Base-by-base conservation (phyloP, 148 eudicot genomes). In the Chenopodium formosanum region DNA sequence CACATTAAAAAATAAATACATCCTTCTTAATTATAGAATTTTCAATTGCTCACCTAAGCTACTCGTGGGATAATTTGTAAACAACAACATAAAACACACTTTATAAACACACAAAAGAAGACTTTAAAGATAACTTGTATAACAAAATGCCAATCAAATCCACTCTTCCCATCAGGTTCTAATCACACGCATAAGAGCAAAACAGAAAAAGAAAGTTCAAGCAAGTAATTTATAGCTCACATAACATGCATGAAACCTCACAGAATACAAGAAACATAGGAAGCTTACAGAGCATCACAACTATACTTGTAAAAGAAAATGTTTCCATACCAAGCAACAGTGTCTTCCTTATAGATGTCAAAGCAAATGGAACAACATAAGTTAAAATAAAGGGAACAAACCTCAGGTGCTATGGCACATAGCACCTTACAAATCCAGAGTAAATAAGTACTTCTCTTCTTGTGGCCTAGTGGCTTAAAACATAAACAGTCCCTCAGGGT, bases 401-500 rank as follows among this genome's bases (percentile, higher is more conserved):
- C 98, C 94, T 92, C 91, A 73, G 95, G 92, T 77, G 80, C 82
- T 53, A 92, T 86, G 66, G 87, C 82, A 27, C 91, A 31, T 31
- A 31, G 32, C 1, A 31, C 32, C 98, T 85, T 84, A 90, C 37
- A 94, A 90, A 67, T 91, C 92, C 85, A 94, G 85, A 67, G 69
- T 83, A 83, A 91, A 86, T 70, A 85, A 88, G 80, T 90, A 89
- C 71, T 87, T 72, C 58, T 90, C 90, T 60, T 92, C 93, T 78
- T 89, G 86, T 32, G 53, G 80, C 79, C 97, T 94, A 82, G 82
- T 78, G 31, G 92, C 97, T 27, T 94, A 90, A 82, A 94, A 94
- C 82, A 79, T 91, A 78, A 92, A 90, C 8, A 84, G 23, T 9
- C 97, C 97, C 27, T 91, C 86, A 68, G 95, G 88, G 83, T 94